phyloP scores from a whole-genome alignment of 208 protist species.

The Endotrypanum monterogeii region DNA sequence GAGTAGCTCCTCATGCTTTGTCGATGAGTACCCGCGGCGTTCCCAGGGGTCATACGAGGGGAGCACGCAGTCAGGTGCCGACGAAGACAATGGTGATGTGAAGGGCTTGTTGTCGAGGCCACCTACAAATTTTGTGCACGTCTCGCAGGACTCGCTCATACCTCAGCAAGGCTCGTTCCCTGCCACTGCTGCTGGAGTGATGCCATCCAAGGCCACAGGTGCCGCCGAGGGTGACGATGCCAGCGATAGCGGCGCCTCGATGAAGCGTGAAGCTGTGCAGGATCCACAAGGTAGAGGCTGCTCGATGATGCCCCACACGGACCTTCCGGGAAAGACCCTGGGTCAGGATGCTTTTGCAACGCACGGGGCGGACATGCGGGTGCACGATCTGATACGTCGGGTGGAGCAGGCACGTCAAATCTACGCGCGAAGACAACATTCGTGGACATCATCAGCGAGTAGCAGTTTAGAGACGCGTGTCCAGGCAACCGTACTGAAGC shows the following conservation, averaged over 20 bases:
- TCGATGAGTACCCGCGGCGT: constrained; percentile 18
- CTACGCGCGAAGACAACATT: constrained; percentile 12
- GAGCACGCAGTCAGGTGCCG: constrained; percentile 2
- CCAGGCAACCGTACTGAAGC: constrained; percentile 20
- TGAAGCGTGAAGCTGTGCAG: background rate
- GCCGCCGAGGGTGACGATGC: background rate
- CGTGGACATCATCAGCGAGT: background rate
- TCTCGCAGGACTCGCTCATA: constrained; percentile 31
- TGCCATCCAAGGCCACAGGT: background rate
- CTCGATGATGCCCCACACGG: background rate
- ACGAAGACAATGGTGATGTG: background rate
- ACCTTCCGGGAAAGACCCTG: background rate
- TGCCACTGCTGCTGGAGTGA: too few relatives aligned
- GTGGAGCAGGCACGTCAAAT: constrained; percentile 25
- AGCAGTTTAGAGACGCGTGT: constrained; percentile 22
- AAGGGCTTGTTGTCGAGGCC: background rate
- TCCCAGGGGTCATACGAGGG: constrained; percentile 8
- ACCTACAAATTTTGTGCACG: constrained; percentile 25
- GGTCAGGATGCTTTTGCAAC: too few relatives aligned
- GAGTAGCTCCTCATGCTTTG: constrained; percentile 19
- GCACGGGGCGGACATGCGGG: background rate
- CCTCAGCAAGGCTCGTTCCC: constrained; percentile 8
- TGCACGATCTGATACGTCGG: constrained; percentile 15
- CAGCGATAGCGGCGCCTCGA: background rate
- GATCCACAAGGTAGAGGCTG: background rate